Base-by-base conservation (phyloP, 306 rosid species). In the Citrullus colocynthis region DNA sequence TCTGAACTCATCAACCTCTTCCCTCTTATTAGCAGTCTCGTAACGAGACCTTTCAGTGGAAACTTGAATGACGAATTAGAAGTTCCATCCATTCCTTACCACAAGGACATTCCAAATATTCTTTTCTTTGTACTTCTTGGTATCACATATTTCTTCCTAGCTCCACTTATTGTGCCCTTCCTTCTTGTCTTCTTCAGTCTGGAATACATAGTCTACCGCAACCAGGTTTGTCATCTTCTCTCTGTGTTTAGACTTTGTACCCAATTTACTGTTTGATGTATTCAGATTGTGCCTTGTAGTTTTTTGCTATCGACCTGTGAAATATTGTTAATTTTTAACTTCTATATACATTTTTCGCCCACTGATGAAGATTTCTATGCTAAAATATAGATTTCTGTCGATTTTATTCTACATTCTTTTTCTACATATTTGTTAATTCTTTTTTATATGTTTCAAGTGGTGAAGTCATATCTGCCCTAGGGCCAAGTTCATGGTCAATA, bases 111-210 rank as follows among this genome's bases (percentile, higher is more conserved):
- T 77, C 97, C 99, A 42, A 89, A 93, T 78, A 78, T 92, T 85
- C 91, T 89, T 77, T 88, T 92, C 82, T 92, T 92, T 84, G 97
- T 88, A 81, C 99, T 95, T 89, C 99, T 92, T 79, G 99, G 99
- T 49, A 77, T 87, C 78, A 85, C 97, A 49, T 95, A 92, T 86
- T 95, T 95, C 87, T 92, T 91, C 83, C 86, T 88, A n/a, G 99
- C 99, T 83, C 99, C 99, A 41, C 81, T 95, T 7, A 95, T 92
- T 84, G 83, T 95, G 74, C 99, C 99, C 37, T 95, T 95, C 87
- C 90, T 95, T 79, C 82, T 95, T 86, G 78, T 79, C 41, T 92
- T 92, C 88, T 88, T 87, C 63, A 89, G 93, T 80, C 86, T 95
- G 30, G 96, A 87, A 51, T 95, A 86, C 89, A 85, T 95, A 75